Conservation (phyloP, 2,329 filamentous ascomycete species). For the Amauroascus niger region DNA sequence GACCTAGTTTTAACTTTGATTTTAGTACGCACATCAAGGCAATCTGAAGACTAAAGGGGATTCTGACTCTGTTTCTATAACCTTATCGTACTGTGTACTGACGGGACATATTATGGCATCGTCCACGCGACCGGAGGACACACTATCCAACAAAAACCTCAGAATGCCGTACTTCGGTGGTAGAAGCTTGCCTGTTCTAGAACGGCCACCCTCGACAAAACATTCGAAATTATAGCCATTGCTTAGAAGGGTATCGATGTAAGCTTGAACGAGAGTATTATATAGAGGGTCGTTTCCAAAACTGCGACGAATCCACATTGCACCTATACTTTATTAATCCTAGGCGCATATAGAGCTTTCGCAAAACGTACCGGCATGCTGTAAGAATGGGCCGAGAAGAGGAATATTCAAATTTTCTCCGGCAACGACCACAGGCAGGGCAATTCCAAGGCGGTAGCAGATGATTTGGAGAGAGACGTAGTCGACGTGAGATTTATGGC, state of each 20-base stretch:
- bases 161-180: constrained; percentile 94
- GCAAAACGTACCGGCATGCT: constrained; percentile 60
- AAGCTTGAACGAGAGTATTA: constrained; percentile 84
- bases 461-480: constrained; percentile 93
- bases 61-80: constrained; percentile 76
- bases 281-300: constrained; percentile 92
- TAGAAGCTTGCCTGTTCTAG: constrained; percentile 83
- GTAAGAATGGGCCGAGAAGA: constrained; percentile 75
- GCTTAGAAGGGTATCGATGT: constrained; percentile 84
- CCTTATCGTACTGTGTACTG: constrained; percentile 96
- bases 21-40: constrained; percentile 12
- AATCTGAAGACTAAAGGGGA: neutral
- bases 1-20: constrained; percentile 41
- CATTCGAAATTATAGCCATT: constrained; percentile 93
- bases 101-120: constrained; percentile 93
- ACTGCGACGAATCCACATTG: constrained; percentile 88
- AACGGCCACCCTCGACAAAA: constrained; percentile 92
- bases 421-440: constrained; percentile 80
- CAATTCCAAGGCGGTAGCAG: constrained; percentile 84
- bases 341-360: neutral
- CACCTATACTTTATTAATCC: constrained; percentile 40
- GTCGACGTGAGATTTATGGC: constrained; percentile 89
- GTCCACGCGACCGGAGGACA: constrained; percentile 76
- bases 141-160: constrained; percentile 79
- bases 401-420: constrained; percentile 97